These are phyloP conservation scores for Pyricularia sp. DNA, from an alignment of 2,329 filamentous ascomycete species.

Conservation along the genomic window DNA sequence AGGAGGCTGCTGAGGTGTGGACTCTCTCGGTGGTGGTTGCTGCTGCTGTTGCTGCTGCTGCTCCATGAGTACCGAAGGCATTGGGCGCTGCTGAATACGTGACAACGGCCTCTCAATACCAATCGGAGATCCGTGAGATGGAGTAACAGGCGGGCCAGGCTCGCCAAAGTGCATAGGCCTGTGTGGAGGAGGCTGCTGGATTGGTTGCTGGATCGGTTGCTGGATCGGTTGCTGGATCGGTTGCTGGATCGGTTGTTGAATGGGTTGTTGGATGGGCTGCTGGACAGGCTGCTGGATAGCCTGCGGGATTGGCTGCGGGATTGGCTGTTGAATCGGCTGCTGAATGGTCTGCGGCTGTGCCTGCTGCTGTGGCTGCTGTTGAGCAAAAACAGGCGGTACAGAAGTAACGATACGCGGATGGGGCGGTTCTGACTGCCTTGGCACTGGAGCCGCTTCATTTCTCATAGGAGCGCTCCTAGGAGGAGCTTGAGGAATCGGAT, in stretches of 20 bases:
- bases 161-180: background rate
- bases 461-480: constrained; percentile 26
- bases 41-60: constrained; percentile 18
- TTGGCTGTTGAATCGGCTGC: background rate
- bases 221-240: background rate
- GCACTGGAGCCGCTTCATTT: constrained; percentile 25
- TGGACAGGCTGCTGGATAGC: constrained; percentile 11
- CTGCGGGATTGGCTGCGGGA: constrained; percentile 15
- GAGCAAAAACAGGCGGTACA: constrained; percentile 18
- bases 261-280: constrained; percentile 3
- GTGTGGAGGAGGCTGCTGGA: constrained; percentile 6
- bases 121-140: background rate
- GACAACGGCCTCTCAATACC: background rate
- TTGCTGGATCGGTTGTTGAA: background rate
- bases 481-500: constrained; percentile 15
- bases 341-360: constrained; percentile 15
- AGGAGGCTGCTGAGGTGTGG: background rate
- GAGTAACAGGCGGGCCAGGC: background rate
- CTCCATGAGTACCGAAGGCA: constrained; percentile 12
- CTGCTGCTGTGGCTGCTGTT: constrained; percentile 21
- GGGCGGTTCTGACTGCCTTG: constrained; percentile 27
- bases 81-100: constrained; percentile 17
- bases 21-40: background rate
- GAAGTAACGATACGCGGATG: constrained; percentile 24
- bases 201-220: background rate